These are phyloP conservation scores for Carallia brachiata DNA, from an alignment of 345 rosid genomes.

Conservation along the genomic window DNA sequence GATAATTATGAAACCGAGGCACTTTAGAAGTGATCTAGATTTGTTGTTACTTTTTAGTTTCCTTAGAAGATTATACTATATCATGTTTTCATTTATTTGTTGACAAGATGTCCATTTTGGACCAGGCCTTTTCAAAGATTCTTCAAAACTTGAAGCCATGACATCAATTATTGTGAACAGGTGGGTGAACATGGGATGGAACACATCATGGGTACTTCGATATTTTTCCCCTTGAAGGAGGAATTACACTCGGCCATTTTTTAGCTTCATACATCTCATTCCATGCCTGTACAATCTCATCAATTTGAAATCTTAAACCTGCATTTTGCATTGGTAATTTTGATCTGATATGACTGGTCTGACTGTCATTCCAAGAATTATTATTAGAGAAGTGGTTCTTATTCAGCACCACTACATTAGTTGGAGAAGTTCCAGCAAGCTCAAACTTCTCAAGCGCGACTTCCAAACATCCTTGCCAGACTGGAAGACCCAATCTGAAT, in stretches of 20 bases:
- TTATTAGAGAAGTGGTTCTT: constrained; percentile 60
- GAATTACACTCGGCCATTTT: constrained; percentile 50
- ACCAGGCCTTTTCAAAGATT: constrained; percentile 51
- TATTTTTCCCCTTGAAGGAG: constrained; percentile 32
- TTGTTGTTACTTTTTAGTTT: no score
- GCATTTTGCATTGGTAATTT: constrained; percentile 21
- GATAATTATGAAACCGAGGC: no score
- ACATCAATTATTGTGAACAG: constrained; percentile 56
- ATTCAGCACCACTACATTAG: constrained; percentile 52
- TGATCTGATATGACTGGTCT: not conserved
- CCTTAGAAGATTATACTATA: no score
- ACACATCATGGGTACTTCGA: constrained; percentile 50
- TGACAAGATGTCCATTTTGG: constrained; percentile 13
- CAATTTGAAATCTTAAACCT: constrained; percentile 63
- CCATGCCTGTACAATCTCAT: constrained; percentile 76
- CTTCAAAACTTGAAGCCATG: constrained; percentile 54
- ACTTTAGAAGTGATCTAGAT: no score
- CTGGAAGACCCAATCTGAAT: constrained; percentile 65
- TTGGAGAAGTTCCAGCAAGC: constrained; percentile 63
- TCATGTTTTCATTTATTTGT: no score
- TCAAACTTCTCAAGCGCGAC: constrained; percentile 77
- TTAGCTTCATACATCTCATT: constrained; percentile 77
- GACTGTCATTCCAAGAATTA: constrained; percentile 34
- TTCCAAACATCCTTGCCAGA: constrained; percentile 73
- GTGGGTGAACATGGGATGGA: constrained; percentile 62